Percentiles rank a stretch among this genome's conserved stretches.
Conservation (phyloP, 2,329 filamentous ascomycete species). For the Decorospora gaudefroyi region DNA sequence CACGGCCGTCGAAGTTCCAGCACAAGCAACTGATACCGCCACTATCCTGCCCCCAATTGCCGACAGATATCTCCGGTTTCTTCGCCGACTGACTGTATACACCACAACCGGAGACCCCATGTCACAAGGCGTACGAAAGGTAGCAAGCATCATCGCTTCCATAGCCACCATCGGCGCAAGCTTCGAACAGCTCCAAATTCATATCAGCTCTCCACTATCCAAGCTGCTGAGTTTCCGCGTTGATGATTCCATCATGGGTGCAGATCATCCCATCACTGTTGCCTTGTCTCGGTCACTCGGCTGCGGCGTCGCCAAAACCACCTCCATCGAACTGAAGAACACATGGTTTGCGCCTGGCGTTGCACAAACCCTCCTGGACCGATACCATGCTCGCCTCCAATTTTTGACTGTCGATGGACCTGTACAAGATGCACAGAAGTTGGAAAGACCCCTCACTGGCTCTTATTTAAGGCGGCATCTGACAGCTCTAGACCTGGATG, state of each 20-base stretch:
- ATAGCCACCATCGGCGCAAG: conserved; percentile 17
- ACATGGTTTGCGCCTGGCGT: conserved; percentile 23
- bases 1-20: conserved; percentile 11
- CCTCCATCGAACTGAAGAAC: conserved; percentile 13
- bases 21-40: conserved; percentile 1
- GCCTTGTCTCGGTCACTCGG: conserved; percentile 17
- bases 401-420: conserved; percentile 1
- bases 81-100: conserved; percentile 18
- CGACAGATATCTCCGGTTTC: conserved; percentile 25
- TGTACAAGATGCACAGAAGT: not conserved
- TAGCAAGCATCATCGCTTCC: conserved; percentile 14
- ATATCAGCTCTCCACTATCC: conserved; percentile 17
- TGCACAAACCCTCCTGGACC: conserved; percentile 7
- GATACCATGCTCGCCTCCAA: conserved; percentile 10
- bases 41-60: conserved; percentile 25
- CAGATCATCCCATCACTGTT: conserved; percentile 19
- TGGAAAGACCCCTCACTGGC: conserved; percentile 13
- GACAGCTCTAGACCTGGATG: conserved; percentile 8
- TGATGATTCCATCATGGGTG: conserved; percentile 25
- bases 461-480: conserved; percentile 12
- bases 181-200: conserved; percentile 17
- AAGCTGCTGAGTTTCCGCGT: conserved; percentile 18
- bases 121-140: conserved; percentile 5
- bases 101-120: conserved; percentile 6
- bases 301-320: conserved; percentile 8